These are phyloP conservation scores for Penicillium sp. DNA, from an alignment of 2,329 filamentous ascomycete species.

Conservation along the genomic window DNA sequence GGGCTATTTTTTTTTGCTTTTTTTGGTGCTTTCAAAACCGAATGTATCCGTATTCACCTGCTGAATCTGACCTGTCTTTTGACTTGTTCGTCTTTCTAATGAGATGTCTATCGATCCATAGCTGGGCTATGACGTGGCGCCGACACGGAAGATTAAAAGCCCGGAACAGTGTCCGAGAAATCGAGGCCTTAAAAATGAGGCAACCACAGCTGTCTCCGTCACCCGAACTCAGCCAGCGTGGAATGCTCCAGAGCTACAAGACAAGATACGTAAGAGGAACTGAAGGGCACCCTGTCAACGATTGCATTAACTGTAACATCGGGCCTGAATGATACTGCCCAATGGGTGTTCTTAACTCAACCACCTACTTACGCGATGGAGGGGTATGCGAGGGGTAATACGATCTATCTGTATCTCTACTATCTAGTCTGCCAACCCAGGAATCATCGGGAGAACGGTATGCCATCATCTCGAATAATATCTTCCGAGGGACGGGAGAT, in stretches of 20 bases:
- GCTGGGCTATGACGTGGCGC: not conserved
- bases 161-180: not conserved
- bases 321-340: not conserved
- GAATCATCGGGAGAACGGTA: constrained; percentile 2
- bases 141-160: not conserved
- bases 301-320: too few species aligned
- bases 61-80: too few species aligned
- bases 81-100: not conserved
- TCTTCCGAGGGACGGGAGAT: constrained; percentile 40
- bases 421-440: too few species aligned
- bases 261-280: not conserved
- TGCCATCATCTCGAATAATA: constrained; percentile 15
- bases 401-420: not conserved
- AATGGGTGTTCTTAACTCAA: not conserved
- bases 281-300: too few species aligned
- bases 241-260: not conserved
- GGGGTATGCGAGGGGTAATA: not conserved
- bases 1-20: not conserved
- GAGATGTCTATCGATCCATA: not conserved
- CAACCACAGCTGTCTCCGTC: constrained; percentile 15
- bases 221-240: not conserved
- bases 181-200: not conserved
- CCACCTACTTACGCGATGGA: not conserved
- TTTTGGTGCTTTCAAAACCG: too few species aligned
- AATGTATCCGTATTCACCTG: too few species aligned